Conservation (phyloP, 2,329 filamentous ascomycete species). For the Fusarium citri region DNA sequence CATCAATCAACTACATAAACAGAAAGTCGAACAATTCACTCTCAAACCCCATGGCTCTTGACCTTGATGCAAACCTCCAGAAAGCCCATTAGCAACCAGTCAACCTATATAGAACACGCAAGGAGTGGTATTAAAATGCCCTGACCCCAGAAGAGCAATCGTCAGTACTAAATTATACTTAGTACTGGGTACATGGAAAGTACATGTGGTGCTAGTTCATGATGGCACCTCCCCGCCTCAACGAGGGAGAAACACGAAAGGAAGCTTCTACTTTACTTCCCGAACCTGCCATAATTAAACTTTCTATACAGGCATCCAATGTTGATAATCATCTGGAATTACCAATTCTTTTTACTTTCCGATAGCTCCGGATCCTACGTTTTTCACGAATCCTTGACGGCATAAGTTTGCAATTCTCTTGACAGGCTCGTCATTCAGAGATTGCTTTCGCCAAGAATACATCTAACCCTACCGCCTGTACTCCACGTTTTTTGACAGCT, state of each 20-base stretch:
- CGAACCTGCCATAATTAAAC: background rate
- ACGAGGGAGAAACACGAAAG: background rate
- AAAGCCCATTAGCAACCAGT: background rate
- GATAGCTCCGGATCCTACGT: slow-evolving; percentile 25
- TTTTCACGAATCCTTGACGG: background rate
- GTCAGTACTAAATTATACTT: too few relatives aligned
- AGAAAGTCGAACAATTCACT: background rate
- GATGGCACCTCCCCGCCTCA: slow-evolving; percentile 1
- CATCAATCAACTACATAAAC: background rate
- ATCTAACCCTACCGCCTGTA: slow-evolving; percentile 35
- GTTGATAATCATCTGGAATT: background rate
- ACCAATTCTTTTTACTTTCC: slow-evolving; percentile 14
- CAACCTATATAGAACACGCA: background rate
- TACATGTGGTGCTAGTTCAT: background rate
- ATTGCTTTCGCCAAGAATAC: slow-evolving; percentile 27
- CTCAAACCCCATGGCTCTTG: background rate
- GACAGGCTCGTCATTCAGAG: slow-evolving; percentile 6
- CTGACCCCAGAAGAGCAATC: background rate
- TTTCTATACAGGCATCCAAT: background rate
- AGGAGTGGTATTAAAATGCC: background rate
- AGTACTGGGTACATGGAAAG: background rate
- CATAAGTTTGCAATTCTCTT: slow-evolving; percentile 1
- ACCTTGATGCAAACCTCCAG: background rate
- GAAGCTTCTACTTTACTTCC: background rate
- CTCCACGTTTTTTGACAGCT: slow-evolving; percentile 30